These are phyloP conservation scores for Setaria viridis DNA, from an alignment of 202 grass and related monocot species.

Conservation along the genomic window DNA sequence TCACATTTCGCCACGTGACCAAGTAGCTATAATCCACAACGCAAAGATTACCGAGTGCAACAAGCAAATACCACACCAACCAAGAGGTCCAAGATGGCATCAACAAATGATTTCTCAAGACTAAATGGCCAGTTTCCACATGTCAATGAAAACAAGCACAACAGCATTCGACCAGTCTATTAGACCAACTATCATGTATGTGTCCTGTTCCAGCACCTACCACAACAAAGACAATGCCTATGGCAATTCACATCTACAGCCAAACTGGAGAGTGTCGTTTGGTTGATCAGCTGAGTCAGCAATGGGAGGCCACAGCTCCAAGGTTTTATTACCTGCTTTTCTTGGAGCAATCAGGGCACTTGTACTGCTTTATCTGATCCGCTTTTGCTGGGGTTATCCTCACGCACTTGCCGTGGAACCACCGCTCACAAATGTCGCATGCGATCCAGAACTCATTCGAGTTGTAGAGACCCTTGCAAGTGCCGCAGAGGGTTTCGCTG, in stretches of 20 bases:
- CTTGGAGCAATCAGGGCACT: conserved; percentile 87
- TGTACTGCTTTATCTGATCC: conserved; percentile 84
- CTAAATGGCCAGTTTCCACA: conserved; percentile 25
- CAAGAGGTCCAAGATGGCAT: neutral
- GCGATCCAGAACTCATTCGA: conserved; percentile 83
- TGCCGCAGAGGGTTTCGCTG: conserved; percentile 85
- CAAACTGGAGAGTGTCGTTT: conserved; percentile 29
- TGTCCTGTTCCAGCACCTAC: conserved; percentile 9
- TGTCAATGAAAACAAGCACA: conserved; percentile 8
- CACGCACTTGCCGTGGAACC: conserved; percentile 94
- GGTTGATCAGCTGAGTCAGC: conserved; percentile 51
- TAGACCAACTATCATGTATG: conserved; percentile 40
- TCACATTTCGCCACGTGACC: neutral
- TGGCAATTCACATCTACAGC: conserved; percentile 30
- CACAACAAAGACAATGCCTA: conserved; percentile 38
- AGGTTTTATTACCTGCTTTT: conserved; percentile 67
- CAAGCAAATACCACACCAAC: neutral
- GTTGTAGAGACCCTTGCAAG: conserved; percentile 69
- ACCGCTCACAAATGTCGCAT: conserved; percentile 84
- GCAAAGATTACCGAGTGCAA: neutral
- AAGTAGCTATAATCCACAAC: neutral
- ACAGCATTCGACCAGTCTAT: neutral
- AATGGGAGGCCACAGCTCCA: neutral
- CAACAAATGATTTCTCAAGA: conserved; percentile 2
- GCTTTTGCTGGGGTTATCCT: conserved; percentile 78